These are phyloP conservation scores for Phanerodontia chrysosporium DNA, from an alignment of 768 basidiomycete species.

Conservation along the genomic window DNA sequence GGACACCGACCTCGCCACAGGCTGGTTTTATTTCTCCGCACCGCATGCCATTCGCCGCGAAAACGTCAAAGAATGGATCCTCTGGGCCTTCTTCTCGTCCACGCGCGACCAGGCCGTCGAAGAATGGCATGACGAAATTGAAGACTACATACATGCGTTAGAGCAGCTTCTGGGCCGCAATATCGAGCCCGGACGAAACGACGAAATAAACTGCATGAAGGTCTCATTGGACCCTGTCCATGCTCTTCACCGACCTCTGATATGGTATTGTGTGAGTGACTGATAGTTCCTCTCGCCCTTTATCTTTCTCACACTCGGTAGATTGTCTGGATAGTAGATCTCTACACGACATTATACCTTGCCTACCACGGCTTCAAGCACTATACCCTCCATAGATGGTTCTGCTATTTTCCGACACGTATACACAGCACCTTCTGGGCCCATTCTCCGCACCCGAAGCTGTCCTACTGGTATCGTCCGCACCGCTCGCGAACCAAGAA, in stretches of 20 bases:
- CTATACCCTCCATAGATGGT: conserved; percentile 34
- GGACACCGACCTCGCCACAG: conserved; percentile 32
- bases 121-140: conserved; percentile 49
- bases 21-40: conserved; percentile 48
- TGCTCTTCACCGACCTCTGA: conserved; percentile 51
- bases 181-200: conserved; percentile 37
- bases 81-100: conserved; percentile 57
- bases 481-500: conserved; percentile 43
- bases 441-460: conserved; percentile 27
- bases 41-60: conserved; percentile 32
- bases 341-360: conserved; percentile 36
- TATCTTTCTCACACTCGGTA: conserved; percentile 19
- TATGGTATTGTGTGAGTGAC: conserved; percentile 56
- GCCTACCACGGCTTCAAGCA: conserved; percentile 49
- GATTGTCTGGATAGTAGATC: conserved; percentile 54
- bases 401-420: conserved; percentile 51
- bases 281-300: background rate
- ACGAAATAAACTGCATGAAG: conserved; percentile 41
- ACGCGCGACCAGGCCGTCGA: conserved; percentile 26
- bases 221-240: conserved; percentile 54
- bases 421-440: conserved; percentile 42
- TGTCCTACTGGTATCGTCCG: conserved; percentile 47
- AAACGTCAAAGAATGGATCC: conserved; percentile 57
- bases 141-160: conserved; percentile 38
- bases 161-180: conserved; percentile 38